Conservation (phyloP, 23 red algal genomes). For the Gracilaria gracilis region DNA sequence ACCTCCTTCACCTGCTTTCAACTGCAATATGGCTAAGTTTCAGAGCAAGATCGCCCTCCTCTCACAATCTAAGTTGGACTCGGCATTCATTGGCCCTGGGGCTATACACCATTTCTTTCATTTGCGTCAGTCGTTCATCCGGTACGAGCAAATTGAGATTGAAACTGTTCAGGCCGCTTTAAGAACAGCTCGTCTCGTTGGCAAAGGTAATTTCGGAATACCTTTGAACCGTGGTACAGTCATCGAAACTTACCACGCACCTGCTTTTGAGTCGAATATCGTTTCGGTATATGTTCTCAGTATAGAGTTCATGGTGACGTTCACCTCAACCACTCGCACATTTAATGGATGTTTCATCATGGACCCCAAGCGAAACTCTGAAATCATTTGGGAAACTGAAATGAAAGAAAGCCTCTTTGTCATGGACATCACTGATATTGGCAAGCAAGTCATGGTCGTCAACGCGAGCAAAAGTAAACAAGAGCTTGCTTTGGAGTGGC, state of each 20-base stretch:
- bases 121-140: not conserved
- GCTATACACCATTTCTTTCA: constrained; percentile 21
- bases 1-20: not conserved
- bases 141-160: not conserved
- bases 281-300: not conserved
- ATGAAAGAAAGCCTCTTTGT: not conserved
- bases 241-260: constrained; percentile 18
- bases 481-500: constrained; percentile 25
- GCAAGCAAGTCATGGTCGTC: not conserved
- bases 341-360: not conserved
- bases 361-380: not conserved
- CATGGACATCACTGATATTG: not conserved
- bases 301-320: constrained; percentile 2
- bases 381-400: not conserved
- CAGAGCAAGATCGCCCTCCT: not conserved
- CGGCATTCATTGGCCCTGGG: constrained; percentile 3
- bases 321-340: not conserved
- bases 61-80: not conserved
- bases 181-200: not conserved
- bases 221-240: not conserved
- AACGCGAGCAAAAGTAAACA: not conserved
- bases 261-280: not conserved
- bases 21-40: not conserved
- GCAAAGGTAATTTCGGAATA: not conserved
- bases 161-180: constrained; percentile 7